Evolutionary conservation across 2,329 filamentous ascomycete species (phyloP), one percentile per base, ranked within the genome.

Genomic region (Xylaria sp.): DNA sequence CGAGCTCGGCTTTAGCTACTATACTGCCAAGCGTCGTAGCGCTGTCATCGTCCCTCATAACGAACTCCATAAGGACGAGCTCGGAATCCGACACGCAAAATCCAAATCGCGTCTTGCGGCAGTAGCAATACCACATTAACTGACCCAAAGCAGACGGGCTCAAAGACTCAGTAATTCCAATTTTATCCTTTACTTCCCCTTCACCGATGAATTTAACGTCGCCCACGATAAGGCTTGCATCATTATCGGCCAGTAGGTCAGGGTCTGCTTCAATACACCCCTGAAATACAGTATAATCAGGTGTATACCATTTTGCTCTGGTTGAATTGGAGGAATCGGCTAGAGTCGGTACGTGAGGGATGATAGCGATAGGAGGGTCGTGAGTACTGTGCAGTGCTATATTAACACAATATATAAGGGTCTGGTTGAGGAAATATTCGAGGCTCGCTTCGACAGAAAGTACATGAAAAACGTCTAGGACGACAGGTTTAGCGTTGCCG

Each of bases 251-350:
- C 11, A 21, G 30, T 12, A 68, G 17, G n/a, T n/a, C 42, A 68
- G 60, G 60, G 47, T 64, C 24, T 24, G 4, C 14, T 36, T 56
- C 55, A 24, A 64, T 34, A n/a, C 27, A 2, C 4, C 59, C 53
- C 45, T 63, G 58, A 17, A 67, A 57, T 4, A 67, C 59, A 47
- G 64, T 67, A 54, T 67, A 62, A 62, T 67, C 64, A n/a, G 65
- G 60, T 34, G 61, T 68, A 51, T 61, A 68, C 51, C 55, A 34
- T 64, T 56, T 9, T n/a, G 42, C 55, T 19, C 8, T 1, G 27
- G 60, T 36, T 1, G 64, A 50, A 51, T 17, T 17, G 21, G 24
- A 27, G 4, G 24, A 27, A 27, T 27, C 4, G 24, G 24, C 24
- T 2, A 27, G 24, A 27, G 24, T 27, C 4, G 24, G 24, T 27